Evolutionary conservation across 1,284 basidiomycete species (phyloP), one percentile per base, ranked within the genome.

Genomic region (Ustilago trichophora): DNA sequence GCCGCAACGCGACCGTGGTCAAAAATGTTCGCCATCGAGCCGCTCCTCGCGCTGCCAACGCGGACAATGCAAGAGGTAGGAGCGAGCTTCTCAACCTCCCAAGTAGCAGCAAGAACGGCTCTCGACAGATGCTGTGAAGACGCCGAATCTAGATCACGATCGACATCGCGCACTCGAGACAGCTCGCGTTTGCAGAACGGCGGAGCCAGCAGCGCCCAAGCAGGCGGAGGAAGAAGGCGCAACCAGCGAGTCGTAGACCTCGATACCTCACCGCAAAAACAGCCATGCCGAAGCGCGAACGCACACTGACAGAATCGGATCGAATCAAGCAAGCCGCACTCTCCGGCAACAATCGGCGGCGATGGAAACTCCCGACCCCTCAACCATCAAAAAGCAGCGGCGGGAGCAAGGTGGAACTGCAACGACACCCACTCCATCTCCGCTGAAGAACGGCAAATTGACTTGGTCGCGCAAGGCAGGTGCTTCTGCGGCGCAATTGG

Each of bases 231-330:
- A 25, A 37, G 37, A n/a, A 29, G 60, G 8, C 41, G 66, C 4
- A 66, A 73, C 25, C 52, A 65, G 29, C 55, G 71, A 4, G 43
- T 75, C 6, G 70, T 71, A 0, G 56, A 75, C 11, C 35, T 73
- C 2, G 56, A 72, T 24, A 22, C 37, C 9, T 62, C 55, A 21
- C 55, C 56, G 10, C 54, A 47, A 11, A 59, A 65, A 11, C n/a
- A 3, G 37, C 31, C 12, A 18, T 27, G 9, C 18, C 40, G 19
- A 41, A 8, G 6, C 46, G 48, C 11, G 49, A 56, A 29, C 29
- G 46, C 6, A 50, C 47, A 13, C 31, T 70, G 12, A 60, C 59
- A 11, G 69, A 72, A 4, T 65, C 72, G 38, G 65, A 72, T 38
- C 36, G 43, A 11, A 66, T 74, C 60, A 72, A 69, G 26, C 52